Conservation (phyloP, 306 rosid genomes). For the Prunus mume region DNA sequence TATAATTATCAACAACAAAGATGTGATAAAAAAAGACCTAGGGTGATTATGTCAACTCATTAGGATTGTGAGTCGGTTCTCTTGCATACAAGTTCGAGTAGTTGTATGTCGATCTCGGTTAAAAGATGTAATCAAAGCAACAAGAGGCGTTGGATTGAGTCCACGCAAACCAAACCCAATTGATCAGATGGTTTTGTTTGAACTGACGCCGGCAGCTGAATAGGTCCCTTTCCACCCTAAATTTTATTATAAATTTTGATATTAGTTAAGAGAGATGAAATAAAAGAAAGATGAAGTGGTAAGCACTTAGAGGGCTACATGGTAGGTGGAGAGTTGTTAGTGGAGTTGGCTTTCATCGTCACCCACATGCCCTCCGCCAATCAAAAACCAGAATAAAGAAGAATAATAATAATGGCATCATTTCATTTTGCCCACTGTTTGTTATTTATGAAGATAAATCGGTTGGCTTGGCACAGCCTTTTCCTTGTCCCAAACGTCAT, state of each 20-base stretch:
- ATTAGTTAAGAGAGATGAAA: background rate
- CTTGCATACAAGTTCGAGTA: no score
- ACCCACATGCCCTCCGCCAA: conserved; percentile 22
- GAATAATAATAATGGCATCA: background rate
- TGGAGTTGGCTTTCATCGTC: conserved; percentile 37
- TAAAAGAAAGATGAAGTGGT: conserved; percentile 15
- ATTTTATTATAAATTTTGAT: background rate
- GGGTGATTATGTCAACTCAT: no score
- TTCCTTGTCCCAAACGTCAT: background rate
- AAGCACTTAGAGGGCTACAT: conserved; percentile 20
- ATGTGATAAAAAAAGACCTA: no score
- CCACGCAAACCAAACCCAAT: conserved; percentile 13
- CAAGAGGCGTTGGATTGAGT: conserved; percentile 32
- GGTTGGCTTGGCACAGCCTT: background rate
- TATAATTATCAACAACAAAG: no score
- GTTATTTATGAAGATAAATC: background rate
- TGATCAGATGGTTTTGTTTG: background rate
- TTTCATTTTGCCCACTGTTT: background rate
- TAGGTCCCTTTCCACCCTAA: no score
- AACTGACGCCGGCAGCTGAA: conserved; percentile 28
- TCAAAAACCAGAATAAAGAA: background rate
- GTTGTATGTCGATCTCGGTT: no score
- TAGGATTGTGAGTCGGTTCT: no score
- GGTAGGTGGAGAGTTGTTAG: conserved; percentile 38
- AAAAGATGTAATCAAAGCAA: background rate